Percentiles rank a stretch among this genome's conserved stretches.
phyloP scores from a whole-genome alignment of 1,139 yeast species.

The Sugiyamaella castrensis region DNA sequence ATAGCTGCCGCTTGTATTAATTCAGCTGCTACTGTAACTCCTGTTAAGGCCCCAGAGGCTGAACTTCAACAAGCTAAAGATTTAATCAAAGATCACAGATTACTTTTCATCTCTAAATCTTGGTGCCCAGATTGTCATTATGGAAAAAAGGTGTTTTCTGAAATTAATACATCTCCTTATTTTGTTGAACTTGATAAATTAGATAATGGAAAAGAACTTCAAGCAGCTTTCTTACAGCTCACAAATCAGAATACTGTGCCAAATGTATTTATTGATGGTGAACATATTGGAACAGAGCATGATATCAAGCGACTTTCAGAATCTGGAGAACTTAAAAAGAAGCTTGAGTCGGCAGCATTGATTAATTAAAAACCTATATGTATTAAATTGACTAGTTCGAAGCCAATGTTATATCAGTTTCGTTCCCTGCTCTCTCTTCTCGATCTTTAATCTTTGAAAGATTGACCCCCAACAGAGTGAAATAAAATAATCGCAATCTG shows the following conservation, averaged over 20 bases:
- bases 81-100: slow-evolving; percentile 47
- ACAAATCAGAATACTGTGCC: slow-evolving; percentile 73
- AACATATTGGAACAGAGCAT: slow-evolving; percentile 37
- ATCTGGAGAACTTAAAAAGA: slow-evolving; percentile 30
- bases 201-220: slow-evolving; percentile 55
- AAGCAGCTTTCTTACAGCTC: slow-evolving; percentile 57
- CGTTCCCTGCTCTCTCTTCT: too few species aligned
- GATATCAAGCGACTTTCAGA: slow-evolving; percentile 27
- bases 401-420: too few species aligned
- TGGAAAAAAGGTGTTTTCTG: slow-evolving; percentile 53
- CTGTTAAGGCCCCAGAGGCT: slow-evolving; percentile 7
- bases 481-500: neutral
- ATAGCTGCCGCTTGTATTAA: neutral
- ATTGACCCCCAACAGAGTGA: too few species aligned
- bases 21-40: slow-evolving; percentile 1
- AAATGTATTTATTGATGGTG: slow-evolving; percentile 62
- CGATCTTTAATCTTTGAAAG: too few species aligned
- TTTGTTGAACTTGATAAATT: slow-evolving; percentile 61
- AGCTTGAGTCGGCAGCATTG: slow-evolving; percentile 24
- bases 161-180: slow-evolving; percentile 52
- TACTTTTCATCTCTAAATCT: slow-evolving; percentile 60
- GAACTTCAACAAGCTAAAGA: slow-evolving; percentile 41
- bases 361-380: slow-evolving; percentile 13
- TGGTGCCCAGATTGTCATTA: slow-evolving; percentile 81
- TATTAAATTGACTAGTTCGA: too few species aligned